Evolutionary conservation across 805 yeast species (phyloP), one percentile per base, ranked within the genome.

Genomic region (Candida ovalis): DNA sequence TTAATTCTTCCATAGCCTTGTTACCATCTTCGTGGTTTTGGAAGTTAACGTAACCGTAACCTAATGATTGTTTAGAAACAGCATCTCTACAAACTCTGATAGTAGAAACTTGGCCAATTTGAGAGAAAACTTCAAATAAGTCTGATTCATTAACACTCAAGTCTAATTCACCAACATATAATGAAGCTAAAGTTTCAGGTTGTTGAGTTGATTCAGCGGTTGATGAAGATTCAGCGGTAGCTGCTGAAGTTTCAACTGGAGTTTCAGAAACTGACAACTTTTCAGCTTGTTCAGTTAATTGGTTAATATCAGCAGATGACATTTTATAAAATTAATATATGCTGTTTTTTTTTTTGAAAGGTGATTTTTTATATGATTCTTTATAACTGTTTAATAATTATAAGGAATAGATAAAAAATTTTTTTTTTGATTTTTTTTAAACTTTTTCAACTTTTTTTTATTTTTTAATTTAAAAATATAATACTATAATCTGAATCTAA

Each of bases 81-180:
- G 97, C 96, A 69, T 94, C 98, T 76, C 99, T 92, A 78, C 99
- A 94, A 56, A 94, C 97, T 77, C 98, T 91, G 71, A 94, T 91
- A 54, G 97, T 88, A 28, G 97, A 81, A 52, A 94, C 98, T 65
- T 88, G 90, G 60, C 98, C 99, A 62, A 92, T 79, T 66, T 88
- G 90, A 56, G 96, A 87, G 78, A 94, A 94, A 63, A 91, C 77
- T 77, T 94, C 99, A 69, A 87, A 94, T 67, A 94, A 82, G 62
- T 86, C 78, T 53, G 98, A 96, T 79, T 94, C 99, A 61, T 89
- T 87, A 61, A 94, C 96, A 41, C 86, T 70, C 56, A 91, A 88
- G 71, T 88, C 95, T 63, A 94, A 83, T 76, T 94, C 99, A 67
- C 99, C 98, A 67, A 94, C 98, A 74, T 94, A 94, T 62, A 94